Evolutionary conservation across 352 stramenopile genomes (phyloP).

Genomic region (Globisporangium recalcitrans): DNA sequence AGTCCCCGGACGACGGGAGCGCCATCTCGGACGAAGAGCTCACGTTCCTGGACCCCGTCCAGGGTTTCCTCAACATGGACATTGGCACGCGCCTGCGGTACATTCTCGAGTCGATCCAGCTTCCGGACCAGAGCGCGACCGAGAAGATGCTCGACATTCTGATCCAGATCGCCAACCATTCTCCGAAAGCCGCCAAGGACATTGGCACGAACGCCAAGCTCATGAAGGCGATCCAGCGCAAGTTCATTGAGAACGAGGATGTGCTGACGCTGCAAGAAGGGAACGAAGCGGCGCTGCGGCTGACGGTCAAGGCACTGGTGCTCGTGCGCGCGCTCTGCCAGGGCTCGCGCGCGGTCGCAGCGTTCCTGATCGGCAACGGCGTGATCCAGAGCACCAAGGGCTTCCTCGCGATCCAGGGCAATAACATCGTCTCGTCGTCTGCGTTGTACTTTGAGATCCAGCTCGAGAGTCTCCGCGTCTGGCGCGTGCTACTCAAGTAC

Average conservation of each 20-base stretch:
- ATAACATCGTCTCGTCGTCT: neutral
- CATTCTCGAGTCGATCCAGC: slow-evolving; percentile 42
- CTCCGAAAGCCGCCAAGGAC: slow-evolving; percentile 34
- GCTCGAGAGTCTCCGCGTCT: slow-evolving; percentile 54
- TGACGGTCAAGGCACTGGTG: slow-evolving; percentile 38
- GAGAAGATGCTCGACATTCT: slow-evolving; percentile 64
- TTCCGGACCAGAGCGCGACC: slow-evolving; percentile 31
- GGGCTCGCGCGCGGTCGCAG: slow-evolving; percentile 35
- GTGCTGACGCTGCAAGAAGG: slow-evolving; percentile 27
- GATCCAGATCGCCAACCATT: slow-evolving; percentile 41
- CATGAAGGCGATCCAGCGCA: slow-evolving; percentile 35
- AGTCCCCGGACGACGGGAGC: slow-evolving; percentile 30
- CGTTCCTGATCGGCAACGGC: slow-evolving; percentile 30
- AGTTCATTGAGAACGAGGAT: slow-evolving; percentile 50
- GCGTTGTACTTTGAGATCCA: slow-evolving; percentile 32
- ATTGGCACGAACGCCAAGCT: slow-evolving; percentile 43
- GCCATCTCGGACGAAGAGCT: slow-evolving; percentile 48
- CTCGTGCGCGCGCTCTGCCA: slow-evolving; percentile 47
- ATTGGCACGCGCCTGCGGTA: slow-evolving; percentile 42
- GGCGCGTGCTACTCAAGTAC: slow-evolving; percentile 59
- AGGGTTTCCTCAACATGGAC: slow-evolving; percentile 58
- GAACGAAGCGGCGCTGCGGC: slow-evolving; percentile 26
- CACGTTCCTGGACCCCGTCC: slow-evolving; percentile 43
- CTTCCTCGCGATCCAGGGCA: slow-evolving; percentile 40
- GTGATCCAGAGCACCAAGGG: slow-evolving; percentile 57